A percentile compares a stretch with the other conserved stretches of the same genome.
phyloP scores from a whole-genome alignment of 1,139 yeast genomes.

The Pneumocystis murina region DNA sequence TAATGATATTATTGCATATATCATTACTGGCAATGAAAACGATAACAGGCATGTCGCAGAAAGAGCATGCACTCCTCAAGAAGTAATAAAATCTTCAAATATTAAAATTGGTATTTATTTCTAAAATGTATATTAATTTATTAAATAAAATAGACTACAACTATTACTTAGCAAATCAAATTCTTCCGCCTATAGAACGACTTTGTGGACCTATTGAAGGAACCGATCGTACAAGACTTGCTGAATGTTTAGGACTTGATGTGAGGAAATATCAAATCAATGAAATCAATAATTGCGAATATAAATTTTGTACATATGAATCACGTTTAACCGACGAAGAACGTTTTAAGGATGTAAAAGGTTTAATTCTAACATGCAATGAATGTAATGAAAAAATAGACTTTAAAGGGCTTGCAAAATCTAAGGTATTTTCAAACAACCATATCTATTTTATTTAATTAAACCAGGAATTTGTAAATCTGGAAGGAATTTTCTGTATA shows the following conservation, averaged over 20 bases:
- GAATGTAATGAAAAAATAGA: conserved; percentile 41
- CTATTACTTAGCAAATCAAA: conserved; percentile 75
- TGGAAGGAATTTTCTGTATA: not conserved
- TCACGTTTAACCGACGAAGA: conserved; percentile 69
- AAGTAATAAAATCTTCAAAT: conserved; percentile 15
- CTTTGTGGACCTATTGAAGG: conserved; percentile 77
- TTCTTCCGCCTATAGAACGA: conserved; percentile 83
- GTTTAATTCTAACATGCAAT: conserved; percentile 42
- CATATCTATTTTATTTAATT: not conserved
- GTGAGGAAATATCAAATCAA: conserved; percentile 41
- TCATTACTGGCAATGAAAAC: conserved; percentile 42
- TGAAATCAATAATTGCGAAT: conserved; percentile 20
- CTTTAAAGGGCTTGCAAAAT: conserved; percentile 60
- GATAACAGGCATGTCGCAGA: conserved; percentile 19
- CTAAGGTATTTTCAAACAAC: conserved; percentile 29
- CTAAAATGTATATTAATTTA: not conserved
- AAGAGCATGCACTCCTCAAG: conserved; percentile 17
- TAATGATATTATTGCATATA: conserved; percentile 80
- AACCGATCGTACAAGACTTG: conserved; percentile 64
- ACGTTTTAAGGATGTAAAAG: conserved; percentile 54
- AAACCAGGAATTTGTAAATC: not conserved
- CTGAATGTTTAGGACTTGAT: conserved; percentile 65
- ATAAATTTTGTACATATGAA: conserved; percentile 58
- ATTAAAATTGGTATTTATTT: not conserved
- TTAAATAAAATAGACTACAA: conserved; percentile 53